Conservation (phyloP, 352 stramenopile genomes). For the Pythium myriotylum region DNA sequence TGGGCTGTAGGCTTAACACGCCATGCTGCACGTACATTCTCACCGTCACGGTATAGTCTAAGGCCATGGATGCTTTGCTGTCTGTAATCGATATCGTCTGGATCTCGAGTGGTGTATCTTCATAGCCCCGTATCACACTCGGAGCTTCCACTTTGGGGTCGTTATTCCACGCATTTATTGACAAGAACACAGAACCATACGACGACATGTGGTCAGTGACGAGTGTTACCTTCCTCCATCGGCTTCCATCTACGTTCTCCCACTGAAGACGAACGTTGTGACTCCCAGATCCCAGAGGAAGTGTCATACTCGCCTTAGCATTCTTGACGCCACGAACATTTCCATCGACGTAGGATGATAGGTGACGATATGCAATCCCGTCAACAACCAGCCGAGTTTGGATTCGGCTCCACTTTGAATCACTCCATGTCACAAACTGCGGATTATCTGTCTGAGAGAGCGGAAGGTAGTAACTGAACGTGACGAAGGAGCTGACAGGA, state of each 20-base stretch:
- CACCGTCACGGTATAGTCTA: constrained; percentile 68
- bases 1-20: constrained; percentile 52
- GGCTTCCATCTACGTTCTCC: constrained; percentile 73
- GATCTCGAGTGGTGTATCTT: constrained; percentile 57
- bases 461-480: constrained; percentile 74
- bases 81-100: constrained; percentile 48
- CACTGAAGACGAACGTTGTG: constrained; percentile 73
- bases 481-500: constrained; percentile 53
- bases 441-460: constrained; percentile 76
- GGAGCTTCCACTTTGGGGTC: constrained; percentile 54
- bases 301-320: constrained; percentile 64
- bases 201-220: constrained; percentile 68
- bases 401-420: constrained; percentile 53
- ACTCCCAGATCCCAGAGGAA: constrained; percentile 52
- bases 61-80: constrained; percentile 44
- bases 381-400: constrained; percentile 69
- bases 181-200: constrained; percentile 71
- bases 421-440: constrained; percentile 53
- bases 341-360: constrained; percentile 70
- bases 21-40: constrained; percentile 59
- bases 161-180: constrained; percentile 72
- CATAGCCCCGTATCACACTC: constrained; percentile 34
- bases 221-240: constrained; percentile 71
- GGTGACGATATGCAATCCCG: constrained; percentile 64
- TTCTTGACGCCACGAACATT: constrained; percentile 74